phyloP scores from a whole-genome alignment of 2,329 filamentous ascomycete species.

The Bimuria novae-zelandiae region DNA sequence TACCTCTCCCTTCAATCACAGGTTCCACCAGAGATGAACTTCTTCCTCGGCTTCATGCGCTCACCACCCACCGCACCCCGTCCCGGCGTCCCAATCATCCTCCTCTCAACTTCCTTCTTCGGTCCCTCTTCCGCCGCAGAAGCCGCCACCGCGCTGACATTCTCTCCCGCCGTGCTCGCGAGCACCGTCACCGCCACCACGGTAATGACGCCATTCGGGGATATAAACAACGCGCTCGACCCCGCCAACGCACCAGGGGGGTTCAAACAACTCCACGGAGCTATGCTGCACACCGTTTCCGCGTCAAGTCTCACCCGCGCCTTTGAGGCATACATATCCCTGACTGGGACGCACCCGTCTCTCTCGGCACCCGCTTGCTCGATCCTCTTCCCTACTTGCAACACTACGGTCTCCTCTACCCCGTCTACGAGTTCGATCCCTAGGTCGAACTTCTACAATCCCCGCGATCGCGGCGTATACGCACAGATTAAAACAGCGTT shows the following conservation, averaged over 20 bases:
- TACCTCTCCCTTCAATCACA: constrained; percentile 28
- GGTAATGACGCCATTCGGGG: constrained; percentile 18
- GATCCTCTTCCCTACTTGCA: constrained; percentile 12
- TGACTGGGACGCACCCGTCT: constrained; percentile 24
- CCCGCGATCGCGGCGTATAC: constrained; percentile 11
- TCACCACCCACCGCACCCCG: constrained; percentile 36
- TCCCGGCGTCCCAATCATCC: constrained; percentile 35
- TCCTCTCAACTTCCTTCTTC: constrained; percentile 23
- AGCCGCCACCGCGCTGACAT: constrained; percentile 10
- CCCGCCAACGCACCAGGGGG: constrained; percentile 34
- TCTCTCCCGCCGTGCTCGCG: constrained; percentile 15
- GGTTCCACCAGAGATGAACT: constrained; percentile 11
- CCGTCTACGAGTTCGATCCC: background rate
- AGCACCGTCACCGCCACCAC: constrained; percentile 31
- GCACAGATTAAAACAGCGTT: constrained; percentile 18
- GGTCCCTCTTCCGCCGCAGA: constrained; percentile 33
- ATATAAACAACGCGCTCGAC: constrained; percentile 26
- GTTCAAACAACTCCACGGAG: constrained; percentile 32
- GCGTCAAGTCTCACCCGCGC: constrained; percentile 17
- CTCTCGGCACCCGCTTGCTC: constrained; percentile 16
- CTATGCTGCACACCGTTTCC: constrained; percentile 20
- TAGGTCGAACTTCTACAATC: constrained; percentile 10
- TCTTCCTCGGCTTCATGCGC: constrained; percentile 31
- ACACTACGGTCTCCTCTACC: background rate
- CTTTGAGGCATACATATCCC: constrained; percentile 29